Evolutionary conservation across 2,329 filamentous ascomycete species (phyloP).

Genomic region (Tolypocladium nubicola): DNA sequence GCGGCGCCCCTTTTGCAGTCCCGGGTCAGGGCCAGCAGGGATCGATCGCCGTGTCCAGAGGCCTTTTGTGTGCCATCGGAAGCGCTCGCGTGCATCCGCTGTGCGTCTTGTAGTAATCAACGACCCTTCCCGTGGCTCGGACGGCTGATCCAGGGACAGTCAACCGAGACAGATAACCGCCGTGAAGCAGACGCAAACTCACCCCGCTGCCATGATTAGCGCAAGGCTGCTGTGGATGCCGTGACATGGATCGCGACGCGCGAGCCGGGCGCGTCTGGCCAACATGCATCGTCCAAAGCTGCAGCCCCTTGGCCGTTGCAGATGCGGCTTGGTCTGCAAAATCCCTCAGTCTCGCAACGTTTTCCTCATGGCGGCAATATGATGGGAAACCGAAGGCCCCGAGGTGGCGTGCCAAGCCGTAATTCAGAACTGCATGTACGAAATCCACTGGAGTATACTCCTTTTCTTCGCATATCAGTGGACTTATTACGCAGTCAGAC

Average conservation of each 20-base stretch:
- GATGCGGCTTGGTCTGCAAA: not conserved
- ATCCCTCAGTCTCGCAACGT: not conserved
- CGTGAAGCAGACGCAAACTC: not conserved
- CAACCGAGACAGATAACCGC: not conserved
- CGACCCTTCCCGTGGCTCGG: not conserved
- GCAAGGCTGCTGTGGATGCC: not conserved
- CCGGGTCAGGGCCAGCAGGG: no score
- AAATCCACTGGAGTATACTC: not conserved
- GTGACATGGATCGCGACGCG: not conserved
- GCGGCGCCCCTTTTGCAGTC: not conserved
- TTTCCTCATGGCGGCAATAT: not conserved
- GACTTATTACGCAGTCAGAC: not conserved
- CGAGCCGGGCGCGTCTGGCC: not conserved
- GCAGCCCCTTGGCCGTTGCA: not conserved
- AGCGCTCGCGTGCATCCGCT: conserved; percentile 1
- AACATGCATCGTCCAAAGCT: not conserved
- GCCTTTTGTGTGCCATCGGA: not conserved
- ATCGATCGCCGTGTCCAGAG: not conserved
- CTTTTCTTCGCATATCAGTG: not conserved
- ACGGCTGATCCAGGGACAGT: not conserved
- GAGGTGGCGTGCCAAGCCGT: not conserved
- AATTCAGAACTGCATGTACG: not conserved
- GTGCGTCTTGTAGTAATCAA: not conserved
- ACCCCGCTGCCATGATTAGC: not conserved
- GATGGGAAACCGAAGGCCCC: no score